Conservation (phyloP, 768 basidiomycete species). For the Amanita pseudoporphyria region DNA sequence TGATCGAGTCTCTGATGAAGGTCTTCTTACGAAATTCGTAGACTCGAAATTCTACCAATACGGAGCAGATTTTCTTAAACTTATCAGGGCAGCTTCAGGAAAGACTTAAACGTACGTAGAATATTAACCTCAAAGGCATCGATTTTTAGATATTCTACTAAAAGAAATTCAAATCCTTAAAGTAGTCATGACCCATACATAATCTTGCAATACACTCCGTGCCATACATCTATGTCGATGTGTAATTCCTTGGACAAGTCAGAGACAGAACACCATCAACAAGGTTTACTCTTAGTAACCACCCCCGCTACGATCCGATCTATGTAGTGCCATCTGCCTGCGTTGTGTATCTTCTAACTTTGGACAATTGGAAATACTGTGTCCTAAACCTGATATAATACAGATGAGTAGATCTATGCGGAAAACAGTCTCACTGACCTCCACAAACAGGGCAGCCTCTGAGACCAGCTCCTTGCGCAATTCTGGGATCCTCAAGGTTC, state of each 20-base stretch:
- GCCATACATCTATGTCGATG: background rate
- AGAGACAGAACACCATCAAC: too few species aligned
- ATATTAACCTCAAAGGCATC: background rate
- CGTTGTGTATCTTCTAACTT: constrained; percentile 92
- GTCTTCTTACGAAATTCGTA: constrained; percentile 30
- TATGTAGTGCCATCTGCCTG: constrained; percentile 82
- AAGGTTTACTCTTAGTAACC: constrained; percentile 21
- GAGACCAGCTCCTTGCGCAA: constrained; percentile 56
- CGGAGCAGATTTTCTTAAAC: constrained; percentile 27
- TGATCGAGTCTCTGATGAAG: constrained; percentile 25
- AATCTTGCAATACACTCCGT: background rate
- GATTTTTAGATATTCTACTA: background rate
- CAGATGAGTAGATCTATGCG: background rate
- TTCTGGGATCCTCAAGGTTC: constrained; percentile 86
- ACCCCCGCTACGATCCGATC: constrained; percentile 59
- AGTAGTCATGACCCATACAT: background rate
- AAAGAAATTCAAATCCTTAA: background rate
- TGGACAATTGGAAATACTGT: constrained; percentile 90
- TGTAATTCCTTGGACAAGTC: background rate
- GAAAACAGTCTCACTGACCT: constrained; percentile 34
- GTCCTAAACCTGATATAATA: constrained; percentile 40
- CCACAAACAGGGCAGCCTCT: constrained; percentile 92
- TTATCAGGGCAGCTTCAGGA: constrained; percentile 22
- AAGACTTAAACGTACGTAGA: background rate
- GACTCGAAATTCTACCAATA: constrained; percentile 22